A percentile compares a stretch with the other conserved stretches of the same genome.
phyloP scores from a whole-genome alignment of 805 yeast genomes.

The Yarrowia porcina region DNA sequence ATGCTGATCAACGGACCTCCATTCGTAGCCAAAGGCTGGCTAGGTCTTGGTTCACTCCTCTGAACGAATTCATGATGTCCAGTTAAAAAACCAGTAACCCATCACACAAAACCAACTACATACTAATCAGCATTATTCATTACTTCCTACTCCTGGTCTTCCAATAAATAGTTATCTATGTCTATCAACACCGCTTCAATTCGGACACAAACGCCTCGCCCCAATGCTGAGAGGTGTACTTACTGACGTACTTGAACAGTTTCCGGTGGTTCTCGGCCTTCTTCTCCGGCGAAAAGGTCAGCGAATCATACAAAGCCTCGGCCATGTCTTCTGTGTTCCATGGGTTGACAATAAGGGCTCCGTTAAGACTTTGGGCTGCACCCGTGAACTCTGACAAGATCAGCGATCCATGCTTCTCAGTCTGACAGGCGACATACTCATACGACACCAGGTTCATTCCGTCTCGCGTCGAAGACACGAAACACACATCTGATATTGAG shows the following conservation, averaged over 20 bases:
- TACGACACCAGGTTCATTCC: constrained; percentile 97
- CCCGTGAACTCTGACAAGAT: constrained; percentile 95
- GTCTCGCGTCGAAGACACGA: constrained; percentile 92
- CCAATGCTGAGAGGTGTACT: constrained; percentile 96
- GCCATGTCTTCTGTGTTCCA: constrained; percentile 95
- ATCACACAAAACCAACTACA: no score
- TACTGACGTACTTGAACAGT: constrained; percentile 80
- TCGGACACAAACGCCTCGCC: constrained; percentile 94
- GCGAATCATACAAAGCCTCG: constrained; percentile 77
- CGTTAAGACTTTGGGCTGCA: constrained; percentile 97
- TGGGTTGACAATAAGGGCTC: constrained; percentile 90
- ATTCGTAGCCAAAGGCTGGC: no score
- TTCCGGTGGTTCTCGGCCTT: constrained; percentile 73
- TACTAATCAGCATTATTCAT: no score
- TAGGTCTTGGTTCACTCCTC: no score
- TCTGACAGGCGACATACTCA: constrained; percentile 96
- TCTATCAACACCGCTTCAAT: constrained; percentile 39
- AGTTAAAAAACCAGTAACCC: no score
- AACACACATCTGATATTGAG: constrained; percentile 80
- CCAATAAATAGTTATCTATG: constrained; percentile 25
- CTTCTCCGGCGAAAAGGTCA: constrained; percentile 82
- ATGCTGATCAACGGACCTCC: no score
- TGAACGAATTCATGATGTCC: no score
- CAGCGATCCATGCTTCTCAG: constrained; percentile 77
- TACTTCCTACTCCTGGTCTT: constrained; percentile 28